A percentile compares a stretch with the other conserved stretches of the same genome.
Evolutionary conservation across 2,329 filamentous ascomycete species (phyloP).

Genomic region (Cercospora sojina): DNA sequence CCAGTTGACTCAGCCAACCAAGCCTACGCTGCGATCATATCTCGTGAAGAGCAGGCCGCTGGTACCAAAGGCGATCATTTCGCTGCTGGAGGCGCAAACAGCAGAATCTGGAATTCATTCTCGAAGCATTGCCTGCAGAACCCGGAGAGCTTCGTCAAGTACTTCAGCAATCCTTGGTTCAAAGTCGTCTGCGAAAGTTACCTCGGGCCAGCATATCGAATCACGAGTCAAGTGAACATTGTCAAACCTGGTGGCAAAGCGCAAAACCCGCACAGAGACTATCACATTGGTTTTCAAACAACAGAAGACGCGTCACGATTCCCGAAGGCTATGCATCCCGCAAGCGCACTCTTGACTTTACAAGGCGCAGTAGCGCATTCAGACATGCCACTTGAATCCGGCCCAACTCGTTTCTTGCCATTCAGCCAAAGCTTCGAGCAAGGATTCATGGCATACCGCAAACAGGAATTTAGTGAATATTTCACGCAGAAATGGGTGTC

Average conservation of each 20-base stretch:
- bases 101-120: constrained; percentile 66
- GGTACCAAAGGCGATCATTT: constrained; percentile 59
- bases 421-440: constrained; percentile 59
- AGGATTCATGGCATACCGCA: constrained; percentile 60
- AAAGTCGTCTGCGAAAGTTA: constrained; percentile 54
- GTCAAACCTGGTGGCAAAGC: constrained; percentile 59
- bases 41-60: constrained; percentile 42
- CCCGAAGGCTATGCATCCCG: constrained; percentile 54
- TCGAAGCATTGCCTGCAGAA: constrained; percentile 58
- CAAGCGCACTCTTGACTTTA: constrained; percentile 59
- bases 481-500: constrained; percentile 56
- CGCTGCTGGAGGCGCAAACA: constrained; percentile 55
- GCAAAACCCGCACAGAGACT: constrained; percentile 61
- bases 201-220: constrained; percentile 60
- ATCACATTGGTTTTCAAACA: constrained; percentile 64
- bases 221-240: constrained; percentile 64
- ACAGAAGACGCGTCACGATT: constrained; percentile 48
- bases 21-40: constrained; percentile 53
- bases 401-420: constrained; percentile 61
- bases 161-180: constrained; percentile 63
- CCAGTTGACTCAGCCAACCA: constrained; percentile 51
- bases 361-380: constrained; percentile 64
- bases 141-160: constrained; percentile 54
- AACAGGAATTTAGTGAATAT: constrained; percentile 53
- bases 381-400: constrained; percentile 58